Evolutionary conservation across 2,329 filamentous ascomycete genomes (phyloP).

Genomic region (Verticillium isaacii): DNA sequence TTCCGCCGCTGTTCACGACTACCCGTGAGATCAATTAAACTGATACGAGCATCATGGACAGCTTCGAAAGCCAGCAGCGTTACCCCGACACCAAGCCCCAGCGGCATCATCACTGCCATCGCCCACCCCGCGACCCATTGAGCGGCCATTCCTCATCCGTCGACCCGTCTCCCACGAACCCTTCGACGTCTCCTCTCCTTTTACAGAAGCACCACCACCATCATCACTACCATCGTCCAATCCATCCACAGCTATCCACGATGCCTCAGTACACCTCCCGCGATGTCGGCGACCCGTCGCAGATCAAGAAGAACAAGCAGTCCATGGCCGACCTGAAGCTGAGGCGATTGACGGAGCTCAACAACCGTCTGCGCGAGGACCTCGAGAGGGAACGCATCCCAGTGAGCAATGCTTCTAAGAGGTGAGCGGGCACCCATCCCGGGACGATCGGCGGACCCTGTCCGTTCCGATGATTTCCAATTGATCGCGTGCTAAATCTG

Average conservation of each 20-base stretch:
- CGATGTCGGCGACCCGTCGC: conserved; percentile 62
- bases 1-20: background rate
- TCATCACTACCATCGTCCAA: background rate
- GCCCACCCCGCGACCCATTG: background rate
- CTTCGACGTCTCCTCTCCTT: background rate
- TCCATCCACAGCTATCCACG: background rate
- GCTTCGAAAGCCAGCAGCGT: background rate
- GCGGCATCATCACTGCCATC: conserved; percentile 5
- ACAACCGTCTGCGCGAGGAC: conserved; percentile 92
- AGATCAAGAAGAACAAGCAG: conserved; percentile 91
- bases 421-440: conserved; percentile 44
- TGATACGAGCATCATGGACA: conserved; percentile 11
- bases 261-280: conserved; percentile 66
- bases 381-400: conserved; percentile 92
- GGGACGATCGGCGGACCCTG: background rate
- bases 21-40: conserved; percentile 12
- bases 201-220: background rate
- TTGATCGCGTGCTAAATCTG: background rate
- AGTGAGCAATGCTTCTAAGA: conserved; percentile 87
- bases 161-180: background rate
- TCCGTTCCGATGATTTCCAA: background rate
- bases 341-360: conserved; percentile 91
- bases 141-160: background rate
- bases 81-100: background rate
- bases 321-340: conserved; percentile 99